Base-by-base conservation (phyloP, 2,329 filamentous ascomycete species). In the Aspergillus latus region DNA sequence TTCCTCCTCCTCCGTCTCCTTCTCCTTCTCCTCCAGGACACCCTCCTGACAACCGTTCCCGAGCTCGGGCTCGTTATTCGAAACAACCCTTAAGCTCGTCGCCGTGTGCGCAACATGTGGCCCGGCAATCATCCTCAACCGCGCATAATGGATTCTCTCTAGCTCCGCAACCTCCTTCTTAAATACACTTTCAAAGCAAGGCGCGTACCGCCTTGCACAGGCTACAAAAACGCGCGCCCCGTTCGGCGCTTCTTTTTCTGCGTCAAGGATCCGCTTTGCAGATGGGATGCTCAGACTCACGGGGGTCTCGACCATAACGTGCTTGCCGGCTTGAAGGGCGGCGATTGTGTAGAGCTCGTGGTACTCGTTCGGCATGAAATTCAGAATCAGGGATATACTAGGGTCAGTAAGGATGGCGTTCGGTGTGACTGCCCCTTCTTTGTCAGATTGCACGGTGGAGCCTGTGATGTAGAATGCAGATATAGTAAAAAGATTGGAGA, bases 171-270 rank as follows among this genome's bases (percentile, higher is more conserved):
- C 72, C 59, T 87, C 84, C 7, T 72, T 67, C 57, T 78, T 73
- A 39, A 86, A 76, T 0, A 81, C 78, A 26, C 82, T 75, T 0
- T 75, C 68, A 59, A 86, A 86, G 0, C 78, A 76, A 0, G 80
- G 70, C 0, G 85, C 84, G 62, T 86, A 85, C n/a, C 84, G 76
- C 16, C 85, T 74, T 76, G 84, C 85, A 54, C 82, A 84, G 1
- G 83, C 84, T 0, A 88, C 82, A 63, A 87, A 83, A 1, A 85
- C 76, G 30, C 68, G 74, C 4, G 71, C 72, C 0, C 75, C 78
- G 2, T 70, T 66, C 30, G 58, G 55, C 0, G 76, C 75, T 1
- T 57, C 62, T 15, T 69, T 67, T 64, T 85, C 80, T 0, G 83
- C 83, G 0, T 72, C 77, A 30, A 80, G 69, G 21, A 88, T 78